Conservation (phyloP, 495 filamentous ascomycete genomes). For the Letharia lupina region DNA sequence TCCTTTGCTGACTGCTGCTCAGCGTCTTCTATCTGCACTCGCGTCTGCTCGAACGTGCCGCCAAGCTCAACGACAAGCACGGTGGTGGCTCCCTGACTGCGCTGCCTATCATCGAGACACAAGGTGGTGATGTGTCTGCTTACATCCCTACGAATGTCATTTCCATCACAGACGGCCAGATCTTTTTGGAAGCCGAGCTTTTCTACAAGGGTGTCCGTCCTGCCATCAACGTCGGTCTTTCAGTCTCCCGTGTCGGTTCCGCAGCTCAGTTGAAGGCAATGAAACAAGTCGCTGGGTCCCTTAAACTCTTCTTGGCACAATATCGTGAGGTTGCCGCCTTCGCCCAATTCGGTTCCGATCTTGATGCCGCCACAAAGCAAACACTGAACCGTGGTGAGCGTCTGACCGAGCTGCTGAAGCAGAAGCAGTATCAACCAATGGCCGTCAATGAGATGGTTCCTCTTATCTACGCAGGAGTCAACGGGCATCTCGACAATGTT, state of each 20-base stretch:
- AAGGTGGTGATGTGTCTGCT: slow-evolving; percentile 99
- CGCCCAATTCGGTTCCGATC: slow-evolving; percentile 99
- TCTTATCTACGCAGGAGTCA: slow-evolving; percentile 98
- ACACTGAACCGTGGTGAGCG: slow-evolving; percentile 98
- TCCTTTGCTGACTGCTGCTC: slow-evolving; percentile 25
- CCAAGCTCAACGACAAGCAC: slow-evolving; percentile 97
- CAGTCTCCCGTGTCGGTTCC: slow-evolving; percentile 98
- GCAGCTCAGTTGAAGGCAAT: slow-evolving; percentile 99
- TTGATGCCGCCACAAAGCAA: slow-evolving; percentile 98
- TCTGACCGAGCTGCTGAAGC: slow-evolving; percentile 98
- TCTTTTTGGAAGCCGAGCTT: slow-evolving; percentile 98
- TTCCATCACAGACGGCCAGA: slow-evolving; percentile 99
- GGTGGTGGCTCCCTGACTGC: slow-evolving; percentile 96
- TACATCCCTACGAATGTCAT: slow-evolving; percentile 99
- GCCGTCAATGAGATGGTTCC: slow-evolving; percentile 99
- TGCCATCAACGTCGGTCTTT: slow-evolving; percentile 99
- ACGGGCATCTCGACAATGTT: slow-evolving; percentile 81
- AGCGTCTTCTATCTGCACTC: slow-evolving; percentile 99
- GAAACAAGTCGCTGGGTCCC: slow-evolving; percentile 99
- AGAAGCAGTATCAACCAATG: slow-evolving; percentile 99
- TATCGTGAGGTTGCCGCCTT: slow-evolving; percentile 99
- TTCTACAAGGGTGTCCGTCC: slow-evolving; percentile 99
- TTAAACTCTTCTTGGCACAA: slow-evolving; percentile 99
- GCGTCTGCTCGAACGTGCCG: slow-evolving; percentile 96
- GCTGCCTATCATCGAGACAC: slow-evolving; percentile 97